Evolutionary conservation across 2,329 filamentous ascomycete genomes (phyloP).

Genomic region (Trematosphaeria pertusa): DNA sequence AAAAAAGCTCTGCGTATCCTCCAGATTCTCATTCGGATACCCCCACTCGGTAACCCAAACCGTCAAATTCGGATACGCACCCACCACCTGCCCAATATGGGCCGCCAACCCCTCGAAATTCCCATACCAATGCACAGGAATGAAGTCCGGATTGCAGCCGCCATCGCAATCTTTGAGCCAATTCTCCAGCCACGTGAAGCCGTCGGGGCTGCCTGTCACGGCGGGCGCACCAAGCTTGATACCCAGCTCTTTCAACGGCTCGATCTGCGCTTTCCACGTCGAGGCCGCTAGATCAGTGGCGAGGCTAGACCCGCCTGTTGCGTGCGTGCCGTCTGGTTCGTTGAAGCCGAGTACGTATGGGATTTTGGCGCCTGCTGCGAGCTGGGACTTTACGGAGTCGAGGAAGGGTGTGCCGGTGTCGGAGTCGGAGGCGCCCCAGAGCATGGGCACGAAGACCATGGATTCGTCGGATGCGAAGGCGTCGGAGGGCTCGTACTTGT

Average conservation of each 20-base stretch:
- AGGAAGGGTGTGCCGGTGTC: constrained; percentile 65
- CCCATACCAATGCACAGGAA: constrained; percentile 65
- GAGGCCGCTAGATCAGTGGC: constrained; percentile 66
- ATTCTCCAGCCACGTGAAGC: constrained; percentile 71
- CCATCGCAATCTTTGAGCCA: constrained; percentile 67
- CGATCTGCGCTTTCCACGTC: constrained; percentile 74
- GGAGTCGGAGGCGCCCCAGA: constrained; percentile 66
- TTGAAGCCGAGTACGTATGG: constrained; percentile 78
- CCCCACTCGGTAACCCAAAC: constrained; percentile 86
- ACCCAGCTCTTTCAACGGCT: constrained; percentile 69
- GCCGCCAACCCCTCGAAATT: constrained; percentile 72
- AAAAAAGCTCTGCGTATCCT: constrained; percentile 69
- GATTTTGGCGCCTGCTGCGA: constrained; percentile 64
- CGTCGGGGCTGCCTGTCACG: constrained; percentile 67
- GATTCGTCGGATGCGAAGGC: constrained; percentile 50
- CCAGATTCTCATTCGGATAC: constrained; percentile 61
- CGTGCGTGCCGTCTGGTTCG: constrained; percentile 70
- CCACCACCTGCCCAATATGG: constrained; percentile 67
- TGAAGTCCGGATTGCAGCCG: constrained; percentile 56
- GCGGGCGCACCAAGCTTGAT: constrained; percentile 74
- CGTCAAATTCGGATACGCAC: constrained; percentile 56
- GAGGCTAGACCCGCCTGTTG: constrained; percentile 69
- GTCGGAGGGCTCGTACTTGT: constrained; percentile 63
- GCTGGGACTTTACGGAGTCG: constrained; percentile 62
- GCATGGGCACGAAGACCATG: constrained; percentile 82